Evolutionary conservation across 2,329 filamentous ascomycete genomes (phyloP), one percentile per base, ranked within the genome.

Genomic region (Dactylellina cionopaga): DNA sequence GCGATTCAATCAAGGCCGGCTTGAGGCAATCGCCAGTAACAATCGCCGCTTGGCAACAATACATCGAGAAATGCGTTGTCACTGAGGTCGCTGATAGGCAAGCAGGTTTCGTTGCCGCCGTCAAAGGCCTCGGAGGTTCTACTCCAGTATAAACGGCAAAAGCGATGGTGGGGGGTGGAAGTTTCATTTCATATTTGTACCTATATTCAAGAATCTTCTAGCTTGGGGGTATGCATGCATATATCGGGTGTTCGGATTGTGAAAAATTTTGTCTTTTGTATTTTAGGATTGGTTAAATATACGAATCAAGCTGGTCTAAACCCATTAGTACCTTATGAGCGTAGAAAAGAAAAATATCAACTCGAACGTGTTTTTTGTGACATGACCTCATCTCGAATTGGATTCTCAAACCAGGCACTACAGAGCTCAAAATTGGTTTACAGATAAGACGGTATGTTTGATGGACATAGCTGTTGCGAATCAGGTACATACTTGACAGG

Each of bases 221-320:
- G 51, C n/a, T 19, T 44, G 35, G 6, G 31, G 33, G 35, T 22
- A 58, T 58, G 52, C 33, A 47, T 69, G 46, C 64, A 69, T 69
- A 35, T 54, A 44, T 9, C 60, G 13, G 64, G 64, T 69, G 64
- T 69, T 55, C 35, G 64, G 64, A 69, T 46, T 44, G 64, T 46
- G 25, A 47, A 60, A 68, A 58, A 41, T 52, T n/a, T 25, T 11
- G 22, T 22, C n/a, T 47, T 10, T 54, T 59, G 39, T 46, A 47
- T 47, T 11, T n/a, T 59, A 58, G 27, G 22, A 33, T 46, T 13
- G 17, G 11, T 19, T 15, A 35, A 17, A 59, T 25, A 55, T 39
- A 55, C 13, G 11, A 41, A 46, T 35, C 9, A 33, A 19, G 55
- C 41, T 59, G 55, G 35, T 47, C 52, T 54, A 35, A 11, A 41